These are phyloP conservation scores for Xylaria sp. DNA, from an alignment of 2,329 filamentous ascomycete genomes.

Conservation along the genomic window DNA sequence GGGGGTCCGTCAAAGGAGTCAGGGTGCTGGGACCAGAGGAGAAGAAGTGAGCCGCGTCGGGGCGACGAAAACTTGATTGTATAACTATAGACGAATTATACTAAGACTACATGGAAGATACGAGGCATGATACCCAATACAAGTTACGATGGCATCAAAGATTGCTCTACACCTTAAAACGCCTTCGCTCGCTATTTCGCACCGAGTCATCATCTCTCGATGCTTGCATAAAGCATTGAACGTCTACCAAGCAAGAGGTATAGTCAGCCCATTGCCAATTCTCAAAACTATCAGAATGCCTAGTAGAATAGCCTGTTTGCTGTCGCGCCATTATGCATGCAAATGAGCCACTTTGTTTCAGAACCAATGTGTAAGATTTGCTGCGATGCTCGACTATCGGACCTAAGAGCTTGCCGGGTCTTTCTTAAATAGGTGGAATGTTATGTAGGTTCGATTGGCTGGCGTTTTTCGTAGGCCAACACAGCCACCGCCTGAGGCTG, in stretches of 20 bases:
- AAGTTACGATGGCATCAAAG: conserved; percentile 9
- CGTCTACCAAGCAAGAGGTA: not conserved
- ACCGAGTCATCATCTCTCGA: not conserved
- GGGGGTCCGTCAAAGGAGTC: conserved; percentile 71
- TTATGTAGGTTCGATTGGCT: too few relatives aligned
- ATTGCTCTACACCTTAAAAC: not conserved
- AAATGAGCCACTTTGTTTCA: conserved; percentile 22
- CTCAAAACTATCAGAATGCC: not conserved
- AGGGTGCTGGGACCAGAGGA: conserved; percentile 47
- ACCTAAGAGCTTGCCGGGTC: too few relatives aligned
- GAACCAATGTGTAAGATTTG: not conserved
- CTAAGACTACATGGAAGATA: conserved; percentile 6
- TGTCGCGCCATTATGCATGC: conserved; percentile 6
- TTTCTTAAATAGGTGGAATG: too few relatives aligned
- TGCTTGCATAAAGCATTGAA: not conserved
- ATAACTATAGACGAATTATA: conserved; percentile 4
- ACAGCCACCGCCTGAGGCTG: too few relatives aligned
- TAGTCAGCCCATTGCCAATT: not conserved
- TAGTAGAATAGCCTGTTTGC: not conserved
- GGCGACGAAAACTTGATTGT: conserved; percentile 1
- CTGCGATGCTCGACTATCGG: too few relatives aligned
- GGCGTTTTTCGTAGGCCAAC: too few relatives aligned
- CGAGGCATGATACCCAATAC: conserved; percentile 32
- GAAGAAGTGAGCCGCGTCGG: conserved; percentile 23
- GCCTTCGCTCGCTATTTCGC: not conserved